Conservation (phyloP, 2,329 filamentous ascomycete species). For the Fonsecaea nubica region DNA sequence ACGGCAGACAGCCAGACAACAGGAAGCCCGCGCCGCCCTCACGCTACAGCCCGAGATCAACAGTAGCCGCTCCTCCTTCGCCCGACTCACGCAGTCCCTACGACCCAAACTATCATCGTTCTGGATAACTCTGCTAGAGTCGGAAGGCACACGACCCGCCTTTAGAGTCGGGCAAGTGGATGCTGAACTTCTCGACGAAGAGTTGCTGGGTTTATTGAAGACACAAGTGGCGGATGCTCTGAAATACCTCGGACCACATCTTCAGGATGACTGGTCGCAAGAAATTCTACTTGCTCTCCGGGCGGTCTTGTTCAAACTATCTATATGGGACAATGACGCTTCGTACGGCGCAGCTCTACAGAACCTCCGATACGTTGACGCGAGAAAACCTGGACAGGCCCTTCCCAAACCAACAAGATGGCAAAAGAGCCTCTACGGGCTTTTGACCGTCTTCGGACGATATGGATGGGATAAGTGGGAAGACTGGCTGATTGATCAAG, state of each 20-base stretch:
- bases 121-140: conserved; percentile 75
- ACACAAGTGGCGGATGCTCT: conserved; percentile 85
- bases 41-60: conserved; percentile 52
- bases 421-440: conserved; percentile 84
- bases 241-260: conserved; percentile 78
- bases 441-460: conserved; percentile 83
- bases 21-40: conserved; percentile 57
- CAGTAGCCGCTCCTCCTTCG: conserved; percentile 60
- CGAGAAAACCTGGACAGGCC: conserved; percentile 67
- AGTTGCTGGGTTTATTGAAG: conserved; percentile 83
- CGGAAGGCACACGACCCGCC: conserved; percentile 79
- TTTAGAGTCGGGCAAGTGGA: conserved; percentile 97
- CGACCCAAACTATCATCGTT: conserved; percentile 55
- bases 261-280: conserved; percentile 84
- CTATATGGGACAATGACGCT: conserved; percentile 94
- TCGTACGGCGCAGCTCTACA: conserved; percentile 93
- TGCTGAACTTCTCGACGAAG: conserved; percentile 91
- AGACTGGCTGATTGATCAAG: conserved; percentile 77
- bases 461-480: conserved; percentile 96
- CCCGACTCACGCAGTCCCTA: conserved; percentile 68
- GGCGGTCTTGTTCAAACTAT: conserved; percentile 87
- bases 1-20: conserved; percentile 77
- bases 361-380: conserved; percentile 88
- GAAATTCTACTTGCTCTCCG: conserved; percentile 83
- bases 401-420: conserved; percentile 73